These are phyloP conservation scores for Rubroboletus satanas DNA, from an alignment of 768 basidiomycete species.

Conservation along the genomic window DNA sequence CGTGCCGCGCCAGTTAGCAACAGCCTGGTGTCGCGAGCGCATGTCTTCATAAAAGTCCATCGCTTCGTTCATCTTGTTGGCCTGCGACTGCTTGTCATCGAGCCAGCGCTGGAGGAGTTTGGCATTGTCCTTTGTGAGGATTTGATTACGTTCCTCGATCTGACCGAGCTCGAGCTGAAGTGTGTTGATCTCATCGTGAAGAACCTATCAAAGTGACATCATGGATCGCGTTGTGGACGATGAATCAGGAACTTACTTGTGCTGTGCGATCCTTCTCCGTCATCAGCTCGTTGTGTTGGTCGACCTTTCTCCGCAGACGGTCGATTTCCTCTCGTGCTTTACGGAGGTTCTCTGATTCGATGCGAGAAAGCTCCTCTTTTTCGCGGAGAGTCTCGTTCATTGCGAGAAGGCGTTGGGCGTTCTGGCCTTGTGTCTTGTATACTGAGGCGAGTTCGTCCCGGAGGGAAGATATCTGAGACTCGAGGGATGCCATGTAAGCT, in stretches of 20 bases:
- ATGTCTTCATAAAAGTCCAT: constrained; percentile 87
- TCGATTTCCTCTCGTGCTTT: constrained; percentile 74
- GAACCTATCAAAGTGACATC: constrained; percentile 50
- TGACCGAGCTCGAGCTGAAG: constrained; percentile 88
- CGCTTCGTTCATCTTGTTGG: constrained; percentile 92
- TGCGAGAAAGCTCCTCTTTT: constrained; percentile 82
- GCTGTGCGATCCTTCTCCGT: constrained; percentile 83
- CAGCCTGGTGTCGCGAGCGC: constrained; percentile 67
- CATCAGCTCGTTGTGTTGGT: constrained; percentile 83
- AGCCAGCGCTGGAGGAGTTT: constrained; percentile 95
- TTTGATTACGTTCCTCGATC: constrained; percentile 81
- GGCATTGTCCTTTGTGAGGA: constrained; percentile 89
- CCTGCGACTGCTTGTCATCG: constrained; percentile 89
- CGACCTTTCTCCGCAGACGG: constrained; percentile 67
- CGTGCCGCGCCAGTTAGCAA: constrained; percentile 53
- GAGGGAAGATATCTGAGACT: constrained; percentile 88
- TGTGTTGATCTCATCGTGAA: constrained; percentile 93
- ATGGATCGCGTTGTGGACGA: not conserved
- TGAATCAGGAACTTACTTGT: constrained; percentile 51
- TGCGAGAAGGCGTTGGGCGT: constrained; percentile 85
- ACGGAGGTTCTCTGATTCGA: constrained; percentile 76
- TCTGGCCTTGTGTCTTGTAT: constrained; percentile 95
- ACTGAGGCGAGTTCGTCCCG: constrained; percentile 91
- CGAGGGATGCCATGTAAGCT: constrained; percentile 87
- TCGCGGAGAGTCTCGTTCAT: constrained; percentile 96